These are phyloP conservation scores for Erysimum cheiri DNA, from an alignment of 441 rosid genomes.

Conservation along the genomic window DNA sequence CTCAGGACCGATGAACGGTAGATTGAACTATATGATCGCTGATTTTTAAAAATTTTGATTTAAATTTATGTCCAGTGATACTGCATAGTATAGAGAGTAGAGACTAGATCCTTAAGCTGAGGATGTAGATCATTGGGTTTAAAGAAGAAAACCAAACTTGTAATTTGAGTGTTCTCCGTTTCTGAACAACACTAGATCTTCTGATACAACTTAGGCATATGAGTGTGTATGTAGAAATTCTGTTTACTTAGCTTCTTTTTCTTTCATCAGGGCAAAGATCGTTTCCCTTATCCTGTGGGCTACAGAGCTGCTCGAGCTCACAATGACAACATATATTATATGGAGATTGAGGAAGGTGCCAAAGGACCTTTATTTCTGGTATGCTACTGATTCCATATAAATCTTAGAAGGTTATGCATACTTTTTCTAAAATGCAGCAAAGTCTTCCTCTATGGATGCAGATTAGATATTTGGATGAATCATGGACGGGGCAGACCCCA, in stretches of 20 bases:
- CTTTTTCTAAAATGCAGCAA: background rate
- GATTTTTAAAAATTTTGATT: conserved; percentile 23
- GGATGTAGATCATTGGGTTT: background rate
- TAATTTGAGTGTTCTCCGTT: conserved; percentile 13
- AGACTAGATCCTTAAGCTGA: conserved; percentile 10
- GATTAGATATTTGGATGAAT: conserved; percentile 70
- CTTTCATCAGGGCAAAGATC: conserved; percentile 75
- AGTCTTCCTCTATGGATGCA: conserved; percentile 45
- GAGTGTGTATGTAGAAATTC: background rate
- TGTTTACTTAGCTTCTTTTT: conserved; percentile 18
- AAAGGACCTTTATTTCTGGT: conserved; percentile 89
- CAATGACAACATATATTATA: conserved; percentile 61
- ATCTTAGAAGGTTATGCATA: conserved; percentile 30
- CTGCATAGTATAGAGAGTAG: background rate
- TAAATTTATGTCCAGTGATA: background rate
- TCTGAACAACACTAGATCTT: conserved; percentile 10
- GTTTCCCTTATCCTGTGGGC: conserved; percentile 93
- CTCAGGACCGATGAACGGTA: background rate
- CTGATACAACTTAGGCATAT: background rate
- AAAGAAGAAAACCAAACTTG: background rate
- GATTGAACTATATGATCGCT: background rate
- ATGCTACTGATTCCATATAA: conserved; percentile 28
- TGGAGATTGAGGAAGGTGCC: conserved; percentile 80
- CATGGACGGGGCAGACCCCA: conserved; percentile 79
- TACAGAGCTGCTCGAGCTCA: conserved; percentile 73